A percentile compares a stretch with the other conserved stretches of the same genome.
Conservation (phyloP, 352 stramenopile genomes). For the Phytophthora cryptogea region DNA sequence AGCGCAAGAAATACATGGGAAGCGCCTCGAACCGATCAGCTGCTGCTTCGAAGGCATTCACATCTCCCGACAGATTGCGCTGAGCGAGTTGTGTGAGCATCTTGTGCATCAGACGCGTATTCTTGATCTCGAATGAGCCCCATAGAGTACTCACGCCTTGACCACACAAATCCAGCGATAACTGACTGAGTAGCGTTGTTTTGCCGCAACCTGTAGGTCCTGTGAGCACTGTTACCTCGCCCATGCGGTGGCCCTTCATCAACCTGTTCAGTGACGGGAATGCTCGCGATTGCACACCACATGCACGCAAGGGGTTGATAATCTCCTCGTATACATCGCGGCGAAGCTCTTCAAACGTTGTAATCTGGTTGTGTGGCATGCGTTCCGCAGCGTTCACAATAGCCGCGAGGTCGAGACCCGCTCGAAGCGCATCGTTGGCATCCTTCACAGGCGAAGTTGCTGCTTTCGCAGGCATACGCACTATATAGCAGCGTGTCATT, state of each 20-base stretch:
- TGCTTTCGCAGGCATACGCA: conserved; percentile 65
- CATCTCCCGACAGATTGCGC: conserved; percentile 64
- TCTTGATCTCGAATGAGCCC: conserved; percentile 99
- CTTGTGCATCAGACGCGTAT: conserved; percentile 97
- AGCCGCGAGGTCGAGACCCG: conserved; percentile 85
- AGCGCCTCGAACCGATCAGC: conserved; percentile 93
- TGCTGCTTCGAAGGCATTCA: conserved; percentile 79
- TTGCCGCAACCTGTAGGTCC: conserved; percentile 96
- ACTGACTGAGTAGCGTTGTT: conserved; percentile 93
- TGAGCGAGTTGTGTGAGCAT: conserved; percentile 96
- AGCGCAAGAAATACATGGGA: conserved; percentile 98
- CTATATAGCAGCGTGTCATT: conserved; percentile 89
- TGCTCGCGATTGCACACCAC: conserved; percentile 91
- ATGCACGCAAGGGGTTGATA: conserved; percentile 93
- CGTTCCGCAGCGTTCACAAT: conserved; percentile 85
- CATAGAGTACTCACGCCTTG: conserved; percentile 98
- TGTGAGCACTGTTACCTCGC: conserved; percentile 98
- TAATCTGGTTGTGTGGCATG: conserved; percentile 93
- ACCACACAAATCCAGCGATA: conserved; percentile 91
- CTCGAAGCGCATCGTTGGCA: conserved; percentile 97
- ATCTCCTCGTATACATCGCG: conserved; percentile 95
- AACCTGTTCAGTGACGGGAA: conserved; percentile 95
- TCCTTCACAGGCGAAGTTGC: conserved; percentile 91
- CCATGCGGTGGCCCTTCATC: conserved; percentile 96
- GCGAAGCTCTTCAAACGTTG: conserved; percentile 93